Conservation (phyloP, 1,284 basidiomycete genomes). For the Cryptococcus maquisensis region DNA sequence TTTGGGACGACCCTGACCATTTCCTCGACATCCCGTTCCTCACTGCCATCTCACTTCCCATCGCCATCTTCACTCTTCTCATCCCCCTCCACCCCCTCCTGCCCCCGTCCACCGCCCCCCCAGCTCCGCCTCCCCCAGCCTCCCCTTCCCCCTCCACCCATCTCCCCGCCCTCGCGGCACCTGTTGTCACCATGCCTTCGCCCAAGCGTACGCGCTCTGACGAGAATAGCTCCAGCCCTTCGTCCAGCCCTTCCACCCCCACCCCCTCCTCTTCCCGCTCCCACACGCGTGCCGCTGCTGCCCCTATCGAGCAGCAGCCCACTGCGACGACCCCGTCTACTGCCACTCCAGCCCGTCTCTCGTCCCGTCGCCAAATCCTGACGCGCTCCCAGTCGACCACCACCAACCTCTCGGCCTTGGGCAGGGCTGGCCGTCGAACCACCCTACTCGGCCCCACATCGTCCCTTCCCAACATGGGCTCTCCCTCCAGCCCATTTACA, state of each 20-base stretch:
- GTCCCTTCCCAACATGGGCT: background rate
- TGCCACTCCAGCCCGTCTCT: background rate
- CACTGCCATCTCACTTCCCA: background rate
- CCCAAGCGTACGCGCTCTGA: background rate
- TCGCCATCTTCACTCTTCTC: too few relatives aligned
- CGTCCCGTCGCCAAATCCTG: background rate
- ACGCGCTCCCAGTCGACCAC: background rate
- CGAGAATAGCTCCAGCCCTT: background rate
- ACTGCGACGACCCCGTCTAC: background rate
- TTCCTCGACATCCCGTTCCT: background rate
- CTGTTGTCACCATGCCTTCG: background rate
- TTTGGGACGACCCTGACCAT: background rate
- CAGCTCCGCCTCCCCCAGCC: background rate
- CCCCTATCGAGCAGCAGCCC: background rate
- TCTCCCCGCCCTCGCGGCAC: too few relatives aligned
- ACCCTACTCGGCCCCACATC: background rate
- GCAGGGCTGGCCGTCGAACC: background rate
- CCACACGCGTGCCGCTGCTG: background rate
- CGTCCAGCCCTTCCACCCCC: background rate
- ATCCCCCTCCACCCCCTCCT: too few relatives aligned
- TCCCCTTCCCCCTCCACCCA: too few relatives aligned
- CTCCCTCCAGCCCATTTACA: background rate
- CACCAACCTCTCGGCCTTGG: background rate
- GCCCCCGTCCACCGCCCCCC: too few relatives aligned
- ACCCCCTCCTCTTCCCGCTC: background rate